Evolutionary conservation across 352 stramenopile genomes (phyloP), one percentile per base, ranked within the genome.

Genomic region (Pythium plurisporium): DNA sequence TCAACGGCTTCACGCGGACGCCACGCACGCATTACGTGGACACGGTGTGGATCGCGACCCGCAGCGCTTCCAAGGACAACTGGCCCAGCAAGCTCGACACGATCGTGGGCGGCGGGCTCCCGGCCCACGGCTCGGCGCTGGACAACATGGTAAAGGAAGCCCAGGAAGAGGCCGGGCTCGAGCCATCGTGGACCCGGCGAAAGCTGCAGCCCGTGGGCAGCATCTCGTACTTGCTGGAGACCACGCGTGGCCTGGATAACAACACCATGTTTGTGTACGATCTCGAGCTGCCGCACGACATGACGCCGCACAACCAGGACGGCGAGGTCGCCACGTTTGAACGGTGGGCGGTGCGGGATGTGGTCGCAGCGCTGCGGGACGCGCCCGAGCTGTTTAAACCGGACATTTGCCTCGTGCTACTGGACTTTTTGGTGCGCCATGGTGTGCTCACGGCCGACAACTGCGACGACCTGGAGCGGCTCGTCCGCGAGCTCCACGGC

Each of bases 141-240:
- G 74, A 86, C 19, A 91, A 91, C 51, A 91, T 91, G 79, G 47
- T 86, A 42, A 91, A 91, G 41, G 81, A 91, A 45, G 61, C 74
- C 0, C 26, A 79, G 23, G 79, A 91, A 63, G 79, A 91, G 48
- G 79, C 79, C 17, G 74, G 74, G 3, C 55, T 91, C 8, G 38
- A 63, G 3, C 66, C 67, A 2, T 25, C 56, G 22, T 82, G 79
- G 72, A 72, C 73, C 1, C 52, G 45, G 1, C n/a, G 46, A 15
- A 55, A 59, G 3, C 64, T 89, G 4, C 45, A 76, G 1, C 58
- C 74, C 26, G 64, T 65, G 5, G 76, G 79, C 46, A 84, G 64
- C 58, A 79, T 89, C 46, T 70, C 69, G 20, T 87, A 87, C 34
- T 47, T 83, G 22, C 68, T 73, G 40, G 74, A 86, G 19, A 69